Evolutionary conservation across 2,329 filamentous ascomycete species (phyloP).

Genomic region (Phoma sp.): DNA sequence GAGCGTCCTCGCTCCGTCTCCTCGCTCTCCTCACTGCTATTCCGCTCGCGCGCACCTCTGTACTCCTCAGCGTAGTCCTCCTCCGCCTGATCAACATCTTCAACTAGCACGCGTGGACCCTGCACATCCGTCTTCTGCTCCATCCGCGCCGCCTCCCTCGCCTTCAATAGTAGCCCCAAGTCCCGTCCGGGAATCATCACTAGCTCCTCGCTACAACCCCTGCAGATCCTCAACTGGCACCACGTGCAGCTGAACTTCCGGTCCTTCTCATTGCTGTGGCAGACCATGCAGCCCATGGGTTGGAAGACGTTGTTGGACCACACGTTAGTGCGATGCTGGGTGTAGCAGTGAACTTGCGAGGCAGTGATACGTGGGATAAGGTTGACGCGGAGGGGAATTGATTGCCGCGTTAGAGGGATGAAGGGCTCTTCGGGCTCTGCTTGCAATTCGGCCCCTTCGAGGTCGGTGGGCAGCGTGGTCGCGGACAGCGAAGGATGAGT

Average conservation of each 20-base stretch:
- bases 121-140: not conserved
- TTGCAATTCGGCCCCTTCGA: not conserved
- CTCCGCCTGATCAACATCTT: conserved; percentile 14
- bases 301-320: conserved; percentile 43
- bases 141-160: conserved; percentile 2
- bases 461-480: not conserved
- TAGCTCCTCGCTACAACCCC: conserved; percentile 37
- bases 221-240: conserved; percentile 48
- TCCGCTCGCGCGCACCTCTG: not conserved
- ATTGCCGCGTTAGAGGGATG: conserved; percentile 30
- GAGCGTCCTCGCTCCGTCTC: conserved; percentile 2
- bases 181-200: conserved; percentile 25
- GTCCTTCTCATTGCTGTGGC: conserved; percentile 33
- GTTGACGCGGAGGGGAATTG: conserved; percentile 20
- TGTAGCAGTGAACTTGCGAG: conserved; percentile 44
- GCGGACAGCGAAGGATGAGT: conserved; percentile 3
- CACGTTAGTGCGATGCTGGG: conserved; percentile 34
- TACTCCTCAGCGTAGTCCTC: conserved; percentile 1
- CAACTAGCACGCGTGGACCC: conserved; percentile 11
- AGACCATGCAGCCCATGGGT: conserved; percentile 48
- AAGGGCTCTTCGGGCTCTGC: conserved; percentile 25
- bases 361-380: conserved; percentile 39
- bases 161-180: conserved; percentile 29
- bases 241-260: conserved; percentile 46
- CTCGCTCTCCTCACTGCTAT: not conserved